Evolutionary conservation across 306 rosid genomes (phyloP).

Genomic region (Dalbergia cochinchinensis): DNA sequence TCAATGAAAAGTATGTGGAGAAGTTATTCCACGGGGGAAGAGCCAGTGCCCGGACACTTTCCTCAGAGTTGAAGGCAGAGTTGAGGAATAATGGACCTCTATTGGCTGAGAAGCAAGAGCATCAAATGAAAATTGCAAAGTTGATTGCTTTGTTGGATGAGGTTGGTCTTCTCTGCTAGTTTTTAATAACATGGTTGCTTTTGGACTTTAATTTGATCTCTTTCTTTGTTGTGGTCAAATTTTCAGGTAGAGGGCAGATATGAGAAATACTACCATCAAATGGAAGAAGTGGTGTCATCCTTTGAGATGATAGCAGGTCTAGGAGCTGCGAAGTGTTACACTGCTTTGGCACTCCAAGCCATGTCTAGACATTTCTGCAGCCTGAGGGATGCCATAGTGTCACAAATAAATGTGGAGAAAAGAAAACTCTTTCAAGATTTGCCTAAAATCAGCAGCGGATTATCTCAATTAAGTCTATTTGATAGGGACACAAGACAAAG

Average conservation of each 20-base stretch:
- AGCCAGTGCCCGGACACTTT: conserved; percentile 53
- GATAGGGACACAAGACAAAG: conserved; percentile 62
- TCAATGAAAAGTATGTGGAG: conserved; percentile 61
- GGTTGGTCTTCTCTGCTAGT: conserved; percentile 51
- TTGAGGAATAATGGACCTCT: conserved; percentile 60
- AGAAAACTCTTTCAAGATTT: conserved; percentile 68
- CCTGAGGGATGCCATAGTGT: conserved; percentile 71
- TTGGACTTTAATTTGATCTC: neutral
- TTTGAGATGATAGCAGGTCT: conserved; percentile 78
- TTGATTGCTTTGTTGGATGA: conserved; percentile 73
- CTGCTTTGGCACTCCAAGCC: conserved; percentile 85
- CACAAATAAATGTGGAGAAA: conserved; percentile 65
- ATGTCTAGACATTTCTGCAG: conserved; percentile 87
- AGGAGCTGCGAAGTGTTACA: conserved; percentile 79
- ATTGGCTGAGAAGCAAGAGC: conserved; percentile 67
- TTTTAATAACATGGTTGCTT: conserved; percentile 19
- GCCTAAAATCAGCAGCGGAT: conserved; percentile 61
- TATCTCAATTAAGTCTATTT: conserved; percentile 74
- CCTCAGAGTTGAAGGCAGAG: conserved; percentile 71
- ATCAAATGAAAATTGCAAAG: conserved; percentile 66
- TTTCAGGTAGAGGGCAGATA: conserved; percentile 77
- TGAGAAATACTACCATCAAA: conserved; percentile 80
- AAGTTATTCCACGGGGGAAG: conserved; percentile 63
- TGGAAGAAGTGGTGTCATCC: conserved; percentile 72
- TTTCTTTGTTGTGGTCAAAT: neutral